Percentiles rank a stretch among this genome's conserved stretches.
phyloP scores from a whole-genome alignment of 768 basidiomycete genomes.

The Amanita subjunquillea region DNA sequence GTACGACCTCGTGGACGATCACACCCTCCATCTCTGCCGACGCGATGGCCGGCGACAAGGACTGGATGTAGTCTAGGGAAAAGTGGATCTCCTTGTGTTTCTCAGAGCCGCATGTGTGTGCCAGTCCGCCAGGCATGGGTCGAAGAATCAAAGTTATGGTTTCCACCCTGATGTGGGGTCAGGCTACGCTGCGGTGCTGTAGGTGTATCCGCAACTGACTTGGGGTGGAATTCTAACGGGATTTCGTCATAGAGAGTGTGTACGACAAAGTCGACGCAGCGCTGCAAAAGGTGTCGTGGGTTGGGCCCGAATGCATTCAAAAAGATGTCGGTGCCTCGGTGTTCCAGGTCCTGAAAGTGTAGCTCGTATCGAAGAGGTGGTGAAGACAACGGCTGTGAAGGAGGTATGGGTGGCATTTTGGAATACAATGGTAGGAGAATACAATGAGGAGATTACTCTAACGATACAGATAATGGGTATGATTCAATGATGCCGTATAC shows the following conservation, averaged over 20 bases:
- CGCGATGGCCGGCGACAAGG: conserved; percentile 22
- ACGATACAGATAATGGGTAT: background rate
- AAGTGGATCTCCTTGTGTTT: conserved; percentile 67
- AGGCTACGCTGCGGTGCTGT: conserved; percentile 5
- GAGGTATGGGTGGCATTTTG: background rate
- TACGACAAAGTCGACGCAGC: background rate
- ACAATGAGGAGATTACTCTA: background rate
- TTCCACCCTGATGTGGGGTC: conserved; percentile 29
- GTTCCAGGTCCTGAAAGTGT: background rate
- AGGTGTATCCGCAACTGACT: background rate
- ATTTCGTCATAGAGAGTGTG: background rate
- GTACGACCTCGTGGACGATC: conserved; percentile 66
- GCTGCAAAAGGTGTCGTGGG: background rate
- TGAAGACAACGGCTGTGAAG: background rate
- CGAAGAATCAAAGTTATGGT: conserved; percentile 50
- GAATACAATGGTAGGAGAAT: background rate
- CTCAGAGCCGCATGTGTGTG: conserved; percentile 47
- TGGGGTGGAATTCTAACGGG: background rate
- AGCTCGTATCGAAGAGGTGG: background rate
- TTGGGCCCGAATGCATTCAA: background rate
- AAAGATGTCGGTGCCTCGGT: background rate
- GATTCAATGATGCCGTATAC: conserved; percentile 21
- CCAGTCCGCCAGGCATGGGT: conserved; percentile 53
- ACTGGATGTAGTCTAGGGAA: conserved; percentile 51
- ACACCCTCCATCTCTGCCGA: conserved; percentile 62